phyloP scores from a whole-genome alignment of 495 filamentous ascomycete genomes.

The Talaromyces nanjingensis region DNA sequence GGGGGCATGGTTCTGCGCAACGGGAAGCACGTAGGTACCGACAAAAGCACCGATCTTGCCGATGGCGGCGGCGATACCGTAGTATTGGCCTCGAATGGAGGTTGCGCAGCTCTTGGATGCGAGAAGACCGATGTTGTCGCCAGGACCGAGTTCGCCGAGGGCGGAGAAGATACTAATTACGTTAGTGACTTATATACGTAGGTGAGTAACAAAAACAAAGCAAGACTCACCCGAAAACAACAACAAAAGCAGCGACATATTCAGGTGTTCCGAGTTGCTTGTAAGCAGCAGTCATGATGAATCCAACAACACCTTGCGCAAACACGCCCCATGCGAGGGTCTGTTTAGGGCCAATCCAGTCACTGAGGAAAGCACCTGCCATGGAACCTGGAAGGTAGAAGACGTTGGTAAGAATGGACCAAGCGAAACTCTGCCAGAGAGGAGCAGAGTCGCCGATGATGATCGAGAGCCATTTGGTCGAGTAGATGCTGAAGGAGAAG shows the following conservation, averaged over 20 bases:
- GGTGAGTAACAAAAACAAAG: too few relatives aligned
- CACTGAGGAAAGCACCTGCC: constrained; percentile 64
- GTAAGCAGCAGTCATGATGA: constrained; percentile 80
- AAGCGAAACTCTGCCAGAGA: constrained; percentile 72
- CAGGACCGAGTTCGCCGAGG: constrained; percentile 80
- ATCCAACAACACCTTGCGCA: constrained; percentile 70
- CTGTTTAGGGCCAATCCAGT: constrained; percentile 67
- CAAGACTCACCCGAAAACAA: constrained; percentile 54
- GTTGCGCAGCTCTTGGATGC: constrained; percentile 86
- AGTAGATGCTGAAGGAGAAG: constrained; percentile 78
- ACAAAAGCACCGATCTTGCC: constrained; percentile 87
- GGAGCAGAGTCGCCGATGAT: constrained; percentile 51
- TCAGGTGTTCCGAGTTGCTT: constrained; percentile 48
- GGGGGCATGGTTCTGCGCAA: constrained; percentile 61
- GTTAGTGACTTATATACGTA: neutral
- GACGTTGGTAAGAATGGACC: constrained; percentile 75
- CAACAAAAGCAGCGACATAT: constrained; percentile 69
- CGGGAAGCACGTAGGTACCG: constrained; percentile 75
- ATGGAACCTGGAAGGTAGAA: constrained; percentile 84
- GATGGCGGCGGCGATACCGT: constrained; percentile 76
- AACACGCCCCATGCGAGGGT: constrained; percentile 61
- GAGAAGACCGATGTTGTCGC: constrained; percentile 84
- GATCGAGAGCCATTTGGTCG: constrained; percentile 58
- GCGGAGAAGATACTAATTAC: constrained; percentile 67
- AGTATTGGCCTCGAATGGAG: constrained; percentile 82